These are phyloP conservation scores for Diaporthe longicolla DNA, from an alignment of 2,329 filamentous ascomycete genomes.

Conservation along the genomic window DNA sequence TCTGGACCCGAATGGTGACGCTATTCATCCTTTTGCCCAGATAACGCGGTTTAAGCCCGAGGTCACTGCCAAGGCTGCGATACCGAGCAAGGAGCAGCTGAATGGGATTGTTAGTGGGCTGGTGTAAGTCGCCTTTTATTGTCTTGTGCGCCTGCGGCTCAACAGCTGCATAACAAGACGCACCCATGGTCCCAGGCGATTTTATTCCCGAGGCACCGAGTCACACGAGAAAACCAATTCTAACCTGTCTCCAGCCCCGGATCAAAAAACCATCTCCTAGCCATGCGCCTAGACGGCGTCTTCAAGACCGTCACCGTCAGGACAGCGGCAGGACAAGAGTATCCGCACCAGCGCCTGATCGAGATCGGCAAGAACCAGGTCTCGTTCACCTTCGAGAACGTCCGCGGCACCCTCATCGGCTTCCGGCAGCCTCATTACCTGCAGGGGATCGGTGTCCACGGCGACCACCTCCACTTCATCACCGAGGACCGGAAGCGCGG, in stretches of 20 bases:
- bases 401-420: constrained; percentile 50
- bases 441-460: constrained; percentile 52
- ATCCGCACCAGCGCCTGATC: constrained; percentile 47
- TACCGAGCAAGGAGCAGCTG: constrained; percentile 49
- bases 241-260: constrained; percentile 34
- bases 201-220: no score
- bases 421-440: constrained; percentile 51
- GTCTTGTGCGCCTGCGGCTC: no score
- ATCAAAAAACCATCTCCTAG: constrained; percentile 49
- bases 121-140: constrained; percentile 36
- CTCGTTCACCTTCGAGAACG: constrained; percentile 47
- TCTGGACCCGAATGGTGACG: constrained; percentile 45
- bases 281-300: constrained; percentile 50
- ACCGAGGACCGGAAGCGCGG: constrained; percentile 50
- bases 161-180: no score
- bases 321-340: constrained; percentile 50
- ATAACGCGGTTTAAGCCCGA: constrained; percentile 51
- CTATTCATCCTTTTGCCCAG: constrained; percentile 51
- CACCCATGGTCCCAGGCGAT: no score
- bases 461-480: constrained; percentile 54
- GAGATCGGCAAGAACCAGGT: constrained; percentile 49
- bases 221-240: neutral
- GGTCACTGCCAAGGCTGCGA: constrained; percentile 28
- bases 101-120: constrained; percentile 43
- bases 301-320: constrained; percentile 50